These are phyloP conservation scores for Bifiguratus adelaidae DNA, from an alignment of 192 early-diverging fungal genomes.

Conservation along the genomic window DNA sequence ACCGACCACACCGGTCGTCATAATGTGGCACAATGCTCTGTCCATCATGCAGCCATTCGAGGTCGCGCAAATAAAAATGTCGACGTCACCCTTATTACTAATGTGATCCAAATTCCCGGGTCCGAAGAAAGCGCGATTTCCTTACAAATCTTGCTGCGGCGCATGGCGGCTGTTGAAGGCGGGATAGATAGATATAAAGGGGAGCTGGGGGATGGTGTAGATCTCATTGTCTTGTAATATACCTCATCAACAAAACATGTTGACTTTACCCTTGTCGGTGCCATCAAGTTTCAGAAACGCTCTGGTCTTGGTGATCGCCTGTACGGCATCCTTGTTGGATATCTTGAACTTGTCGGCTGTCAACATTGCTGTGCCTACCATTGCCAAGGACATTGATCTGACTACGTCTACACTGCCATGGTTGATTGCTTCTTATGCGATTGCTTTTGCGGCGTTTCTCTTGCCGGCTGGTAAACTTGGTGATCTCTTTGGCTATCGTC, in stretches of 20 bases:
- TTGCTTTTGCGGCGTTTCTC: slow-evolving; percentile 20
- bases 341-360: slow-evolving; percentile 26
- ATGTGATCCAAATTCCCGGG: too few relatives aligned
- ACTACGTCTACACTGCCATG: slow-evolving; percentile 10
- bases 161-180: too few relatives aligned
- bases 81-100: too few relatives aligned
- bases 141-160: too few relatives aligned
- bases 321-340: slow-evolving; percentile 23
- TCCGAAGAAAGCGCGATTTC: too few relatives aligned
- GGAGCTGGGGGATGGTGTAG: neutral
- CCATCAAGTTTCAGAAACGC: neutral
- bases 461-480: slow-evolving; percentile 20
- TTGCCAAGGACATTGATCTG: slow-evolving; percentile 10
- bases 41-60: too few relatives aligned
- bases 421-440: slow-evolving; percentile 23
- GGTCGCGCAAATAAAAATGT: too few relatives aligned
- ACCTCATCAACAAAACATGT: neutral
- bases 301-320: slow-evolving; percentile 16
- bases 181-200: slow-evolving; percentile 1
- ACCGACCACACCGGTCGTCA: too few relatives aligned
- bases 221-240: too few relatives aligned
- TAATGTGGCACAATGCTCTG: too few relatives aligned
- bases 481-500: slow-evolving; percentile 23
- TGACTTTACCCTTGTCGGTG: neutral
- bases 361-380: slow-evolving; percentile 27